Evolutionary conservation across 495 filamentous ascomycete species (phyloP).

Genomic region (Aspergillus affinis): DNA sequence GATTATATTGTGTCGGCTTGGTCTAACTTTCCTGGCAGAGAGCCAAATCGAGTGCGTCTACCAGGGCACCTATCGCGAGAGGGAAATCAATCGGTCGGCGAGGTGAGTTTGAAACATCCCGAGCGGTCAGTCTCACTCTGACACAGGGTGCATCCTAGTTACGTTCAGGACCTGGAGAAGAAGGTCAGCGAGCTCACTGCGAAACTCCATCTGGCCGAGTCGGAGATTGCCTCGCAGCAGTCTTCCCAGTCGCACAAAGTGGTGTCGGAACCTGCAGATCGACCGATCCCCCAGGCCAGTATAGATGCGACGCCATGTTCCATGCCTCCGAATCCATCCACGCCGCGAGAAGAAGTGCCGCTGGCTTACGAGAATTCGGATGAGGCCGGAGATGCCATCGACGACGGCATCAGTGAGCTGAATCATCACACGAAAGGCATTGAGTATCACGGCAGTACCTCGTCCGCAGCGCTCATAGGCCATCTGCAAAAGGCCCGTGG

Average conservation of each 20-base stretch:
- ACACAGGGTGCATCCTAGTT: conserved; percentile 18
- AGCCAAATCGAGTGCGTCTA: conserved; percentile 35
- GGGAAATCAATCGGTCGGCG: conserved; percentile 36
- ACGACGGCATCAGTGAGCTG: conserved; percentile 36
- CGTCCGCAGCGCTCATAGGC: conserved; percentile 35
- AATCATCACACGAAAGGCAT: conserved; percentile 43
- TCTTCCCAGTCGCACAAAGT: conserved; percentile 16
- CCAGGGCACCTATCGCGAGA: conserved; percentile 38
- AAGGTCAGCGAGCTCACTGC: conserved; percentile 37
- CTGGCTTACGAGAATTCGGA: conserved; percentile 20
- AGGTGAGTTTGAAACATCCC: conserved; percentile 20
- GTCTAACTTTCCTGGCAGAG: conserved; percentile 18
- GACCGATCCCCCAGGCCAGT: conserved; percentile 8
- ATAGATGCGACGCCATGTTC: conserved; percentile 34
- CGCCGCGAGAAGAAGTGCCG: conserved; percentile 22
- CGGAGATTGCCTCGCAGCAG: conserved; percentile 13
- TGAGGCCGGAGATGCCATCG: conserved; percentile 28
- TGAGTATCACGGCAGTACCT: conserved; percentile 44
- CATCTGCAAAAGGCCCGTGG: conserved; percentile 35
- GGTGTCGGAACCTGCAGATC: conserved; percentile 3
- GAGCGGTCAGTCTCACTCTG: not conserved
- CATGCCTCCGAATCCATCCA: conserved; percentile 26
- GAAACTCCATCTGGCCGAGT: conserved; percentile 30
- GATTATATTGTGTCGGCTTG: not conserved
- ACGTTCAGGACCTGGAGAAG: conserved; percentile 38